A percentile compares a stretch with the other conserved stretches of the same genome.
These are phyloP conservation scores for Apiotrichum laibachii DNA, from an alignment of 1,284 basidiomycete species.

Conservation along the genomic window DNA sequence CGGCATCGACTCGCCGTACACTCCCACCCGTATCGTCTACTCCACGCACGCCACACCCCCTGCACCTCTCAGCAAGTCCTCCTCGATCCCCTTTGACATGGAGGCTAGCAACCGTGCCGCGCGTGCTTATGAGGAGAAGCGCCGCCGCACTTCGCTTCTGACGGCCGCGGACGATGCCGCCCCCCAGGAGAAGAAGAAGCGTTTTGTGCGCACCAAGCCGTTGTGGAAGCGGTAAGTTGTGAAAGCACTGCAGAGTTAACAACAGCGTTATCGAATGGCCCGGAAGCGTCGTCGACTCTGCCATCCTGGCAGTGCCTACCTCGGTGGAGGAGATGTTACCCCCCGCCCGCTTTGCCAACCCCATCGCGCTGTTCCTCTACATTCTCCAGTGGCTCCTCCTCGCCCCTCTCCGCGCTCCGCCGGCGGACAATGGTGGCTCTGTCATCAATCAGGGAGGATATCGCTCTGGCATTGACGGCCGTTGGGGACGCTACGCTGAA, in stretches of 20 bases:
- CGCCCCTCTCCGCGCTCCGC: slow-evolving; percentile 32
- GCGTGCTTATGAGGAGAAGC: slow-evolving; percentile 22
- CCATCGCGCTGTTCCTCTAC: slow-evolving; percentile 36
- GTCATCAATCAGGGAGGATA: slow-evolving; percentile 3
- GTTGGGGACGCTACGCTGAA: slow-evolving; percentile 41
- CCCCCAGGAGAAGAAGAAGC: slow-evolving; percentile 26
- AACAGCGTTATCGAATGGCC: slow-evolving; percentile 31
- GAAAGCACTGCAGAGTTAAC: no score
- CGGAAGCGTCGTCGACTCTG: slow-evolving; percentile 27
- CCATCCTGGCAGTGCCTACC: slow-evolving; percentile 29
- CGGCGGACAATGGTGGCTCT: slow-evolving; percentile 2
- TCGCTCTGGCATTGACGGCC: slow-evolving; percentile 22
- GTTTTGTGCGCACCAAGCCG: slow-evolving; percentile 39
- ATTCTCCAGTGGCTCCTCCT: slow-evolving; percentile 41
- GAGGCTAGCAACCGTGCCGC: slow-evolving; percentile 35
- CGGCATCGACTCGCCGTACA: slow-evolving; percentile 11
- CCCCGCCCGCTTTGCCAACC: slow-evolving; percentile 37
- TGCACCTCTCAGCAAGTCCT: slow-evolving; percentile 30
- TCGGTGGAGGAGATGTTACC: slow-evolving; percentile 38
- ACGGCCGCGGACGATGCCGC: neutral
- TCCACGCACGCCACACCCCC: slow-evolving; percentile 45
- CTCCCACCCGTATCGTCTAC: slow-evolving; percentile 19
- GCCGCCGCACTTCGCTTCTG: no score
- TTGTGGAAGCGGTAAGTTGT: slow-evolving; percentile 39
- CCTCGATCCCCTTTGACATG: slow-evolving; percentile 46